Percentiles rank a stretch among this genome's conserved stretches.
Conservation (phyloP, 805 yeast species). For the Osmozyma mogii region DNA sequence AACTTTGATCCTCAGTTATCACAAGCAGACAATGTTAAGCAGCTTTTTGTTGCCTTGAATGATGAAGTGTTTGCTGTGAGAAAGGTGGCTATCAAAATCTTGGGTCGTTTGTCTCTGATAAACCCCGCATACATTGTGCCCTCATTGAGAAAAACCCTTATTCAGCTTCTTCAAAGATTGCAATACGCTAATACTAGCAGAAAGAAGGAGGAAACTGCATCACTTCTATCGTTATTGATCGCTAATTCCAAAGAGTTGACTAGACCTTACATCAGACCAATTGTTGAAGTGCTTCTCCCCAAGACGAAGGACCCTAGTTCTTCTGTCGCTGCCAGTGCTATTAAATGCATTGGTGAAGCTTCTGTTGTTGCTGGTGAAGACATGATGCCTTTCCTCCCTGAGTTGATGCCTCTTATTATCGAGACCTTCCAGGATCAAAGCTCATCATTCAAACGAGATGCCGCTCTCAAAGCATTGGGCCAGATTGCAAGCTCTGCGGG, state of each 20-base stretch:
- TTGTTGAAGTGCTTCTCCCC: constrained; percentile 77
- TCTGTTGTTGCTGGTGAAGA: constrained; percentile 85
- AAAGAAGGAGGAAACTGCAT: constrained; percentile 82
- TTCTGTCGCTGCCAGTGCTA: constrained; percentile 79
- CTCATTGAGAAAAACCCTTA: constrained; percentile 74
- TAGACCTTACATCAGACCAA: constrained; percentile 84
- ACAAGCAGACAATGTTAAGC: constrained; percentile 83
- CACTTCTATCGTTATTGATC: constrained; percentile 63
- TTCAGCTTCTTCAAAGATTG: constrained; percentile 77
- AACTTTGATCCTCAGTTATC: constrained; percentile 87
- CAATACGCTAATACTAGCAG: constrained; percentile 71
- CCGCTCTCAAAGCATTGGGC: constrained; percentile 82
- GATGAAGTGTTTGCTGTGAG: constrained; percentile 85
- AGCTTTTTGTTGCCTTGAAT: constrained; percentile 80
- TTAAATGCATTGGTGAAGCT: constrained; percentile 82
- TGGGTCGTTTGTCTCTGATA: constrained; percentile 77
- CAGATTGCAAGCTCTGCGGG: constrained; percentile 88
- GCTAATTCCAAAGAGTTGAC: constrained; percentile 75
- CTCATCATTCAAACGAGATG: constrained; percentile 78
- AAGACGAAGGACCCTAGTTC: constrained; percentile 65
- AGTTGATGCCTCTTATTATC: constrained; percentile 78
- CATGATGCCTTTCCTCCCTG: constrained; percentile 60
- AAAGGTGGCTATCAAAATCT: constrained; percentile 64
- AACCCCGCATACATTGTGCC: constrained; percentile 97
- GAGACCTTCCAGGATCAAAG: constrained; percentile 91